phyloP scores from a whole-genome alignment of 2,329 filamentous ascomycete genomes.

The Pleomassaria siparia region DNA sequence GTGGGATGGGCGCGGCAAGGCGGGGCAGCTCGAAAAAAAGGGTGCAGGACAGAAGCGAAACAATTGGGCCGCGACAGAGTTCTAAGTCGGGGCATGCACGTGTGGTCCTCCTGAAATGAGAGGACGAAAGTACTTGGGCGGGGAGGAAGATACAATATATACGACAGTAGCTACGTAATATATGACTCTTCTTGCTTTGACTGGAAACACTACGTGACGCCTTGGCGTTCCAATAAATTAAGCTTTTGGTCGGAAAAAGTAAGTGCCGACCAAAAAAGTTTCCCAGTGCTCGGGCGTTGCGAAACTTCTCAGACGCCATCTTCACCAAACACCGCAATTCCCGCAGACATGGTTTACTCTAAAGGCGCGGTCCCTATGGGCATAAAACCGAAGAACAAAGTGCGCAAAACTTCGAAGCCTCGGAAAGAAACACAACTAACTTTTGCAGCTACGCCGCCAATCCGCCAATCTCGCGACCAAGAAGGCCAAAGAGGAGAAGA shows the following conservation, averaged over 20 bases:
- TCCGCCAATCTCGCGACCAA: conserved; percentile 80
- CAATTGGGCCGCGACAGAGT: conserved; percentile 42
- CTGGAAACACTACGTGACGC: not conserved
- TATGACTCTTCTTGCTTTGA: conserved; percentile 8
- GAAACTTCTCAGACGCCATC: not conserved
- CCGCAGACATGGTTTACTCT: conserved; percentile 51
- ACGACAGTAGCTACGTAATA: conserved; percentile 7
- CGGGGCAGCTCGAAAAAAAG: conserved; percentile 37
- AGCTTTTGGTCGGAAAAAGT: not conserved
- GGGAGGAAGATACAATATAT: conserved; percentile 25
- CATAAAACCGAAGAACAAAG: conserved; percentile 73
- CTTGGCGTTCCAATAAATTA: too few species aligned
- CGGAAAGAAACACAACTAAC: too few species aligned
- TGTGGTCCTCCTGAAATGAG: conserved; percentile 21
- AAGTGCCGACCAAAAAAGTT: too few species aligned
- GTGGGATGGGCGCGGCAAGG: conserved; percentile 32
- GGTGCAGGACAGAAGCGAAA: conserved; percentile 28
- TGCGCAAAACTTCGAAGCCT: too few species aligned
- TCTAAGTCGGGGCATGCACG: conserved; percentile 45
- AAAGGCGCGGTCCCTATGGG: conserved; percentile 47
- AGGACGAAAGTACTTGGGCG: conserved; percentile 21
- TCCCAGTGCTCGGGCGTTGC: too few species aligned
- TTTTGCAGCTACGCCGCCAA: conserved; percentile 72
- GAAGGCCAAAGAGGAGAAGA: conserved; percentile 70
- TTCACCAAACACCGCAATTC: conserved; percentile 1